Evolutionary conservation across 2,329 filamentous ascomycete genomes (phyloP).

Genomic region (Myotisia sp.): DNA sequence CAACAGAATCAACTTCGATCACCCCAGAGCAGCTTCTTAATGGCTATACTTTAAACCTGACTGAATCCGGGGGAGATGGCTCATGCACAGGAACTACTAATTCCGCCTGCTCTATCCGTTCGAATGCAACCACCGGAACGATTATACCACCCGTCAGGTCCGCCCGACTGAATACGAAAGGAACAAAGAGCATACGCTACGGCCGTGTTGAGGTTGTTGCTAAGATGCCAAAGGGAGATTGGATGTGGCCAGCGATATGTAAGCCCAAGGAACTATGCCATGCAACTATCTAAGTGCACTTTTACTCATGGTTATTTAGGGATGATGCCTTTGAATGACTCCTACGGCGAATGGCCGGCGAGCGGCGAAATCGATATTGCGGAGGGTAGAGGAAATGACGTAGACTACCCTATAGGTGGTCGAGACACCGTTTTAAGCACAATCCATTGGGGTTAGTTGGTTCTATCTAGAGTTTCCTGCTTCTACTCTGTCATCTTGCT

Average conservation of each 20-base stretch:
- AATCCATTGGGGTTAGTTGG: conserved; percentile 15
- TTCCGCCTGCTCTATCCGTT: conserved; percentile 27
- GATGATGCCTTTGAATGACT: conserved; percentile 38
- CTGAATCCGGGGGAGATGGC: conserved; percentile 20
- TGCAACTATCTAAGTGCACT: not conserved
- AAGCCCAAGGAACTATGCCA: conserved; percentile 14
- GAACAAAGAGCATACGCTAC: conserved; percentile 36
- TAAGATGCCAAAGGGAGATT: conserved; percentile 40
- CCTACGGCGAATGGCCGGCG: conserved; percentile 39
- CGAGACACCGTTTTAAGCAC: conserved; percentile 27
- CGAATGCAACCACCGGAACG: conserved; percentile 30
- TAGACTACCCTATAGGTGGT: conserved; percentile 26
- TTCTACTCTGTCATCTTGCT: not conserved
- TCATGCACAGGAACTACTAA: conserved; percentile 29
- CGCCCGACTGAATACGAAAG: conserved; percentile 36
- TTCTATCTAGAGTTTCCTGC: too few species aligned
- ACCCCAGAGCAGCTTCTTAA: conserved; percentile 16
- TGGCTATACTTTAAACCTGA: conserved; percentile 30
- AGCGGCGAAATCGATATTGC: conserved; percentile 43
- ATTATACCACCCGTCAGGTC: conserved; percentile 40
- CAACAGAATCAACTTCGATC: conserved; percentile 22
- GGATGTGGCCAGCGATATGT: conserved; percentile 41
- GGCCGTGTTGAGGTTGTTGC: conserved; percentile 42
- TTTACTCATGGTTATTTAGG: conserved; percentile 14
- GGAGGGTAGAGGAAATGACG: conserved; percentile 36